Conservation (phyloP, 345 rosid species). For the Microcos paniculata region DNA sequence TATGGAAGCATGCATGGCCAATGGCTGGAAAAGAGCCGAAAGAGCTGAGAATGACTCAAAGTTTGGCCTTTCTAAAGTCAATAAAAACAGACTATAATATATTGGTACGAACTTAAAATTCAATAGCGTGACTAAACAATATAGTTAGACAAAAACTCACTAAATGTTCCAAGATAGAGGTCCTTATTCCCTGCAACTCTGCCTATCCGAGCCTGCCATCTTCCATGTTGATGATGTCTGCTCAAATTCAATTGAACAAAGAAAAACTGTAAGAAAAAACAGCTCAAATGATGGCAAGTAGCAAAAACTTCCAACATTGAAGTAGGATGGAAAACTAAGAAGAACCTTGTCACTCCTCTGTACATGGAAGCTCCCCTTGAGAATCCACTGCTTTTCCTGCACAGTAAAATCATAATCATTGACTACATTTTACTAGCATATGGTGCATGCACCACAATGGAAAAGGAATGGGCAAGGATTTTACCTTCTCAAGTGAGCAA, state of each 20-base stretch:
- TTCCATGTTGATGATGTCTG: conserved; percentile 87
- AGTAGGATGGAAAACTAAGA: background rate
- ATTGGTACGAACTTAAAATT: background rate
- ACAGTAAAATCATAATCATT: background rate
- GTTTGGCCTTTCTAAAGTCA: conserved; percentile 10
- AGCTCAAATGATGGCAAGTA: background rate
- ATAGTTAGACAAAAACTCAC: conserved; percentile 34
- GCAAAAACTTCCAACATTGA: background rate
- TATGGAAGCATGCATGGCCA: background rate
- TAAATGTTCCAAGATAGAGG: conserved; percentile 94
- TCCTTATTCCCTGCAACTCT: conserved; percentile 99
- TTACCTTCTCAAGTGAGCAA: conserved; percentile 88
- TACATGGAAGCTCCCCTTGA: conserved; percentile 98
- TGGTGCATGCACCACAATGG: background rate
- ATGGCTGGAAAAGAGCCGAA: background rate
- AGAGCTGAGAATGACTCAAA: background rate
- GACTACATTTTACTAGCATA: background rate
- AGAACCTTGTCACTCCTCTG: conserved; percentile 96
- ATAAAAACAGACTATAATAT: background rate
- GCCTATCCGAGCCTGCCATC: conserved; percentile 99
- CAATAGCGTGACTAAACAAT: background rate
- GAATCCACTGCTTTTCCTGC: conserved; percentile 98
- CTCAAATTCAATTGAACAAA: background rate
- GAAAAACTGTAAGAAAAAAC: background rate
- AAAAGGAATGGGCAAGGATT: background rate